Evolutionary conservation across 1,284 basidiomycete species (phyloP).

Genomic region (Moniliophthora roreri): DNA sequence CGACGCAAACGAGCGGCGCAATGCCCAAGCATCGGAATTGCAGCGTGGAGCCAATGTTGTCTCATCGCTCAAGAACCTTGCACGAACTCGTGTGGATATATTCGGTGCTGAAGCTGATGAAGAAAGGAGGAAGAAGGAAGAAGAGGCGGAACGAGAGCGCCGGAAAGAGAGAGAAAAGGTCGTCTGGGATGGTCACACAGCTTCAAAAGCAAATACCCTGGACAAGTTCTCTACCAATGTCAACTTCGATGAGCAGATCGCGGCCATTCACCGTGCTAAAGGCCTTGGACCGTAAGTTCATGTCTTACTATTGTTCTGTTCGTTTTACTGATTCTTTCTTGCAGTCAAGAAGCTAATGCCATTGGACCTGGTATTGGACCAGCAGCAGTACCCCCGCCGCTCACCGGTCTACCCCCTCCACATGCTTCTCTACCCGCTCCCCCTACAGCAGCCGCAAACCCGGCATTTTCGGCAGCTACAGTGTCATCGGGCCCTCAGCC

Average conservation of each 20-base stretch:
- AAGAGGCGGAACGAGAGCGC: slow-evolving; percentile 78
- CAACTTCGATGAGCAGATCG: slow-evolving; percentile 94
- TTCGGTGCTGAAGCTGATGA: slow-evolving; percentile 92
- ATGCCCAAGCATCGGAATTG: slow-evolving; percentile 86
- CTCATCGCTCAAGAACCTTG: slow-evolving; percentile 87
- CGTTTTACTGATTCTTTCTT: slow-evolving; percentile 13
- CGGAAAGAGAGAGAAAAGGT: slow-evolving; percentile 88
- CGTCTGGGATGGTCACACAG: slow-evolving; percentile 95
- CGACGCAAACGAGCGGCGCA: slow-evolving; percentile 81
- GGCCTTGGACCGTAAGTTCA: slow-evolving; percentile 76
- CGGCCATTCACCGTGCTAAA: slow-evolving; percentile 88
- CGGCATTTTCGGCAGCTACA: slow-evolving; percentile 69
- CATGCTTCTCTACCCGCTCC: slow-evolving; percentile 67
- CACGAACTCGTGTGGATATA: slow-evolving; percentile 90
- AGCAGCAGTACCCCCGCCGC: slow-evolving; percentile 63
- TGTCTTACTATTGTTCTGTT: slow-evolving; percentile 12
- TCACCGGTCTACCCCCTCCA: slow-evolving; percentile 60
- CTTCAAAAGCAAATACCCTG: slow-evolving; percentile 83
- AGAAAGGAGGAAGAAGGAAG: slow-evolving; percentile 80
- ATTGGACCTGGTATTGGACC: slow-evolving; percentile 86
- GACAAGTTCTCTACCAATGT: slow-evolving; percentile 90
- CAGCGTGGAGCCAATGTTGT: slow-evolving; percentile 91
- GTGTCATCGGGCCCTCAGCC: slow-evolving; percentile 81
- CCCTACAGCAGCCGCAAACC: slow-evolving; percentile 37
- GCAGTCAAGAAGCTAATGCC: slow-evolving; percentile 67